Conservation (phyloP, 768 basidiomycete genomes). For the Tulasnella sp. region DNA sequence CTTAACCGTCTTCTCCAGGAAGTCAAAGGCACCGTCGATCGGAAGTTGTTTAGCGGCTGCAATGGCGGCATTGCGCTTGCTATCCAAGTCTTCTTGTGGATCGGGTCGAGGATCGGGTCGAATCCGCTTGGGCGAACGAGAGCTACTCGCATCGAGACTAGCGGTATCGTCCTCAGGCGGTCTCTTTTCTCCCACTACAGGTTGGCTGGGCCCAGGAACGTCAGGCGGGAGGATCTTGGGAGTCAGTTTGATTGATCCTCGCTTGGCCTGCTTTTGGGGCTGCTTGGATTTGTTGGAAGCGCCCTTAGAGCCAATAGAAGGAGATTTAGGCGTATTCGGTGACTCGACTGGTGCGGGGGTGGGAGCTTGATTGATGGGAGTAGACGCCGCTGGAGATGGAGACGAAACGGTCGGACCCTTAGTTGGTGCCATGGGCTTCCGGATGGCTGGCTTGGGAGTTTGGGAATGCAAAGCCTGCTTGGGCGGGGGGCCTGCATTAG, state of each 20-base stretch:
- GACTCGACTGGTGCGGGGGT: slow-evolving; percentile 13
- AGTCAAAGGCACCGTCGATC: background rate
- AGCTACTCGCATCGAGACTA: background rate
- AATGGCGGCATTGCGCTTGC: slow-evolving; percentile 10
- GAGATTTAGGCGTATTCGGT: slow-evolving; percentile 23
- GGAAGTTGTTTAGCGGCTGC: background rate
- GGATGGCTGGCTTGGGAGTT: background rate
- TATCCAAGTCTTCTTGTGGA: slow-evolving; percentile 21
- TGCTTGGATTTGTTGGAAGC: slow-evolving; percentile 5
- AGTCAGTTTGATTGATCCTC: background rate
- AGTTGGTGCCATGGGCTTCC: background rate
- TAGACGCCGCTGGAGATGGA: slow-evolving; percentile 7
- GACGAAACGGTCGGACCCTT: background rate
- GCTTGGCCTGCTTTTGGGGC: background rate
- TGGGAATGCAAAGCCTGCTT: background rate
- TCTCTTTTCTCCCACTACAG: background rate
- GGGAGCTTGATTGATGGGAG: slow-evolving; percentile 15
- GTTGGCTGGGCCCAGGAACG: background rate
- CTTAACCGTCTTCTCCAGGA: slow-evolving; percentile 5
- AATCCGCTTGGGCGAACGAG: slow-evolving; percentile 10
- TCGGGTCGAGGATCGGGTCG: slow-evolving; percentile 14
- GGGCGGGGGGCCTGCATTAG: background rate
- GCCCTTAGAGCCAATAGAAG: background rate
- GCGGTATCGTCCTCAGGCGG: background rate
- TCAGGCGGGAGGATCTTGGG: slow-evolving; percentile 8